phyloP scores from a whole-genome alignment of 2,329 filamentous ascomycete genomes.

The Scedosporium minutisporum region DNA sequence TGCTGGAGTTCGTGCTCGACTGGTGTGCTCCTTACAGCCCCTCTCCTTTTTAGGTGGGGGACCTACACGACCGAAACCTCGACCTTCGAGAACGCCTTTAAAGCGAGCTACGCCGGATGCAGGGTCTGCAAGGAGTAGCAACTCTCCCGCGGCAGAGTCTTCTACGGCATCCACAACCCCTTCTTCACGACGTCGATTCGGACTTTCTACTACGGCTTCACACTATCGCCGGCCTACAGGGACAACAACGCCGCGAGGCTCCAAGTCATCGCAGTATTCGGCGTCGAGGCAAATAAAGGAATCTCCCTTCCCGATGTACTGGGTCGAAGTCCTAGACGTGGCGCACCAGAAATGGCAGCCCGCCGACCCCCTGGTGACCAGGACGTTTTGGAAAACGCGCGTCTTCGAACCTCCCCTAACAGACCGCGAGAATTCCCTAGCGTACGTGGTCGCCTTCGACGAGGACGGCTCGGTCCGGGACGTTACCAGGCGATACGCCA shows the following conservation, averaged over 20 bases:
- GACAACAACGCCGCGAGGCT: neutral
- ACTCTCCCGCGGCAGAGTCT: neutral
- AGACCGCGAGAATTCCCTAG: slow-evolving; percentile 66
- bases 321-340: slow-evolving; percentile 84
- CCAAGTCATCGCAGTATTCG: neutral
- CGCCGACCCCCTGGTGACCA: slow-evolving; percentile 75
- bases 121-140: slow-evolving; percentile 19
- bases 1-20: slow-evolving; percentile 69
- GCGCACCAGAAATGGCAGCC: slow-evolving; percentile 87
- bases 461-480: slow-evolving; percentile 69
- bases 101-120: slow-evolving; percentile 15
- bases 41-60: slow-evolving; percentile 56
- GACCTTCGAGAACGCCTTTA: neutral
- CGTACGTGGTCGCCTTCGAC: slow-evolving; percentile 80
- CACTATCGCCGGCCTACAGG: neutral
- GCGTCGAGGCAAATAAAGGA: slow-evolving; percentile 45
- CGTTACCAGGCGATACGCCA: slow-evolving; percentile 79
- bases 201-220: neutral
- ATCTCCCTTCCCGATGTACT: slow-evolving; percentile 76
- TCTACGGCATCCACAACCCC: neutral
- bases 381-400: slow-evolving; percentile 61
- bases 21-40: slow-evolving; percentile 85
- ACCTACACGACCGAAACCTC: slow-evolving; percentile 31
- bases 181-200: neutral
- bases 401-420: slow-evolving; percentile 75